A percentile compares a stretch with the other conserved stretches of the same genome.
Conservation (phyloP, 2,329 filamentous ascomycete genomes). For the Colletotrichum gigasporum region DNA sequence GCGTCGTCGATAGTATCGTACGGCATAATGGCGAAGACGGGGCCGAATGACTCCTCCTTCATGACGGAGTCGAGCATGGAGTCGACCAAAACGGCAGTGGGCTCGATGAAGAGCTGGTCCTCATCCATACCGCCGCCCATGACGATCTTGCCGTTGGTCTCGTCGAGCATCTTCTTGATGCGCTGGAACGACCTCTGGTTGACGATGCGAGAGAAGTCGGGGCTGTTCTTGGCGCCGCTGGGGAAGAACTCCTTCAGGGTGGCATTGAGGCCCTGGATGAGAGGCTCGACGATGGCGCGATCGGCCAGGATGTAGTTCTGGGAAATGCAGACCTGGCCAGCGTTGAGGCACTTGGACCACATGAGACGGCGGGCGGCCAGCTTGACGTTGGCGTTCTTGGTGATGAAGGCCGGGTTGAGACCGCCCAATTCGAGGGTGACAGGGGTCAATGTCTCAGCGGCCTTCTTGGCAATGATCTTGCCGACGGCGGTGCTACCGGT, state of each 20-base stretch:
- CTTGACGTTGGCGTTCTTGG: conserved; percentile 80
- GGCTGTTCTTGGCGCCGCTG: conserved; percentile 78
- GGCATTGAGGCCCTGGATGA: conserved; percentile 78
- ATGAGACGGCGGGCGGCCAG: conserved; percentile 85
- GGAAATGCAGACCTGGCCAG: conserved; percentile 90
- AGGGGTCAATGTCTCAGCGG: conserved; percentile 87
- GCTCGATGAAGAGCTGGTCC: conserved; percentile 84
- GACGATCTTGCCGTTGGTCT: conserved; percentile 83
- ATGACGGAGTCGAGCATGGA: conserved; percentile 76
- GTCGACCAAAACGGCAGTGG: conserved; percentile 88
- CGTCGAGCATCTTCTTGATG: conserved; percentile 91
- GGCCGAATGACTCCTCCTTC: conserved; percentile 92
- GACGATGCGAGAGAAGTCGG: conserved; percentile 83
- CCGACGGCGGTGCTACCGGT: conserved; percentile 84
- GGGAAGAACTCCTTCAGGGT: conserved; percentile 84
- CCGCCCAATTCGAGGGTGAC: conserved; percentile 91
- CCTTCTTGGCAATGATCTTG: conserved; percentile 89
- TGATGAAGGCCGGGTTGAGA: conserved; percentile 90
- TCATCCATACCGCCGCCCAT: conserved; percentile 87
- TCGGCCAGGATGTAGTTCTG: conserved; percentile 94
- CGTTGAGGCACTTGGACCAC: conserved; percentile 89
- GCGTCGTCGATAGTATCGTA: conserved; percentile 86
- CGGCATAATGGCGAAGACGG: conserved; percentile 85
- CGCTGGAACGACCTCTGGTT: conserved; percentile 83
- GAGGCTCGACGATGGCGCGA: conserved; percentile 73